These are phyloP conservation scores for Xerophyta viscosa DNA, from an alignment of 106 monocot genomes.

Conservation along the genomic window DNA sequence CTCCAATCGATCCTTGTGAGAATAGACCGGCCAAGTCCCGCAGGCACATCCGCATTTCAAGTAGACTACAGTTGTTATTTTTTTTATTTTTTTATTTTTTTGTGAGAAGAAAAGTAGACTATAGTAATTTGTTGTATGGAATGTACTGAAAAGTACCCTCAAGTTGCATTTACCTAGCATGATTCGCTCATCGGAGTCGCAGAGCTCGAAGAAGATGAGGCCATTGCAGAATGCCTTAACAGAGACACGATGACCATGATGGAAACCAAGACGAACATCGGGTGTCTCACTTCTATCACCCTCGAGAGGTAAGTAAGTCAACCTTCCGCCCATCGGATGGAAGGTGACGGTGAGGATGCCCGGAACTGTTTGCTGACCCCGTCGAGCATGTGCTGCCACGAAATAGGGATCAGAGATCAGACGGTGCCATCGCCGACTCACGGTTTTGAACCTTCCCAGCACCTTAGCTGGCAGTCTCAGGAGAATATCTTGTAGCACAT, in stretches of 20 bases:
- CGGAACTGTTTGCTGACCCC: background rate
- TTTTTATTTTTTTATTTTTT: too few relatives aligned
- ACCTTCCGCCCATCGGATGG: background rate
- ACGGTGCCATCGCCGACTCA: background rate
- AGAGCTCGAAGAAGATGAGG: conserved; percentile 7
- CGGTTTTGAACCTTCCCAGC: background rate
- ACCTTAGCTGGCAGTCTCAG: background rate
- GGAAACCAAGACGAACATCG: background rate
- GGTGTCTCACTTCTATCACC: background rate
- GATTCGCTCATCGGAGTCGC: background rate
- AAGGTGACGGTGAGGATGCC: conserved; percentile 1
- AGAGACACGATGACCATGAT: background rate
- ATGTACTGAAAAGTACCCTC: too few relatives aligned
- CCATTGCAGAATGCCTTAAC: conserved; percentile 2
- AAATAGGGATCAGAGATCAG: background rate
- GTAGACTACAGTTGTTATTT: too few relatives aligned
- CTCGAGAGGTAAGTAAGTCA: background rate
- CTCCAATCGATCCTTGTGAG: too few relatives aligned
- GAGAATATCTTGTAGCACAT: background rate
- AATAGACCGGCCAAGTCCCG: too few relatives aligned
- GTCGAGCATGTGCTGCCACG: background rate
- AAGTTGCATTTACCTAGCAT: background rate
- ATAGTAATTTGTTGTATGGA: too few relatives aligned
- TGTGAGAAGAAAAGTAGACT: too few relatives aligned
- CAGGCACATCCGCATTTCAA: too few relatives aligned